phyloP scores from a whole-genome alignment of 192 early-diverging fungal genomes.

The Dispira parvispora region DNA sequence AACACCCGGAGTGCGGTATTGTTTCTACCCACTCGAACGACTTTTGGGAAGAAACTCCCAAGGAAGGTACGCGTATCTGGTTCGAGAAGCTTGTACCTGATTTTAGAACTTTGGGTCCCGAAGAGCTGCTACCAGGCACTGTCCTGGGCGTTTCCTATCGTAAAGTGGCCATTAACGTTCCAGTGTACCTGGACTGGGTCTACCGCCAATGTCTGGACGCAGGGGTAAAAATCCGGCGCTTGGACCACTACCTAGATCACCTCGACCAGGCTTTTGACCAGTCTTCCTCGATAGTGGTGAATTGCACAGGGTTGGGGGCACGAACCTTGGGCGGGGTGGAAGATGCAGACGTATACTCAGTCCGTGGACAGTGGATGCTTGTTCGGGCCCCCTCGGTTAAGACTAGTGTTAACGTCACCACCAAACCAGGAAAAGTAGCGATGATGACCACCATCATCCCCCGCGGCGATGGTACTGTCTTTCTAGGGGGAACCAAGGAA shows the following conservation, averaged over 20 bases:
- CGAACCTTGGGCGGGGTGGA: conserved; percentile 48
- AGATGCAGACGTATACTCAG: conserved; percentile 52
- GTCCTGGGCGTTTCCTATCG: conserved; percentile 18
- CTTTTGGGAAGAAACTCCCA: conserved; percentile 1
- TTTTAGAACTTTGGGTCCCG: neutral
- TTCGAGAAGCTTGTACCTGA: neutral
- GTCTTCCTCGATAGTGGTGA: conserved; percentile 35
- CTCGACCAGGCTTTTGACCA: conserved; percentile 9
- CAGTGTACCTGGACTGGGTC: conserved; percentile 18
- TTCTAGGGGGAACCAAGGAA: conserved; percentile 23
- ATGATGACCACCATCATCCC: conserved; percentile 23
- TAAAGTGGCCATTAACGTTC: conserved; percentile 22
- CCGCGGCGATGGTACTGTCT: conserved; percentile 20
- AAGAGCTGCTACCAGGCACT: conserved; percentile 12
- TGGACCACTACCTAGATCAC: conserved; percentile 7
- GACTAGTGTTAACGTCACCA: conserved; percentile 33
- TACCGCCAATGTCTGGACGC: conserved; percentile 10
- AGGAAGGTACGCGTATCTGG: neutral
- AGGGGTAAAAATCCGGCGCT: conserved; percentile 14
- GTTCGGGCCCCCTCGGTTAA: conserved; percentile 52
- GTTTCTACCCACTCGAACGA: conserved; percentile 8
- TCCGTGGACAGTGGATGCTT: conserved; percentile 67
- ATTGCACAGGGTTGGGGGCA: conserved; percentile 64
- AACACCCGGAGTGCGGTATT: conserved; percentile 16
- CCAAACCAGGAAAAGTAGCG: neutral